phyloP scores from a whole-genome alignment of 768 basidiomycete genomes.

The Amanita rubescens region DNA sequence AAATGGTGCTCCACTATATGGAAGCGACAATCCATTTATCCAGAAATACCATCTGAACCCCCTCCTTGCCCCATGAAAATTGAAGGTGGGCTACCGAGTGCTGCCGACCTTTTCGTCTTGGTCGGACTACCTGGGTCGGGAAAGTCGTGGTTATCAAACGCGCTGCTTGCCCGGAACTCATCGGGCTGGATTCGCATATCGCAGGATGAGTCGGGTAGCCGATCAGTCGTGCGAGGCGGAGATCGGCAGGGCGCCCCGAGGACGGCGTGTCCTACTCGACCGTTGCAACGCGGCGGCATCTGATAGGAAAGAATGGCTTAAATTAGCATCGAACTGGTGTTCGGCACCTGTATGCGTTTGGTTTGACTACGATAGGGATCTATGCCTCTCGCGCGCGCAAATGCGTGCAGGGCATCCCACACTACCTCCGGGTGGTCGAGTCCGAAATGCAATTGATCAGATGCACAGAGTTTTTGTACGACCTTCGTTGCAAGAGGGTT shows the following conservation, averaged over 20 bases:
- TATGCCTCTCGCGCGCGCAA: slow-evolving; percentile 51
- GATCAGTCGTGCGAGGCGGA: slow-evolving; percentile 41
- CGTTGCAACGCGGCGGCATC: slow-evolving; percentile 43
- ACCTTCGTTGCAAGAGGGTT: slow-evolving; percentile 46
- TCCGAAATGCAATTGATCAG: slow-evolving; percentile 47
- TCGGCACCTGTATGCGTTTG: slow-evolving; percentile 39
- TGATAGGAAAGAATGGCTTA: slow-evolving; percentile 45
- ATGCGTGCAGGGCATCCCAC: slow-evolving; percentile 52
- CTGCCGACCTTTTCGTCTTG: slow-evolving; percentile 40
- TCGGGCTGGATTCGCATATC: slow-evolving; percentile 39
- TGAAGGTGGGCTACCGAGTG: slow-evolving; percentile 10
- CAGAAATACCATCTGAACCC: slow-evolving; percentile 44
- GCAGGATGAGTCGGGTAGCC: slow-evolving; percentile 49
- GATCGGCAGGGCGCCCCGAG: slow-evolving; percentile 32
- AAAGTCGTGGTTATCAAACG: slow-evolving; percentile 48
- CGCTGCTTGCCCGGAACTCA: slow-evolving; percentile 38
- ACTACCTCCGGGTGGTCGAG: slow-evolving; percentile 45
- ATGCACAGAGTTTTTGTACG: slow-evolving; percentile 39
- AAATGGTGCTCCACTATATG: slow-evolving; percentile 52
- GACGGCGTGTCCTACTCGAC: slow-evolving; percentile 42
- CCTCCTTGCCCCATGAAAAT: slow-evolving; percentile 37
- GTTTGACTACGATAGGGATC: slow-evolving; percentile 44
- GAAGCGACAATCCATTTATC: slow-evolving; percentile 47
- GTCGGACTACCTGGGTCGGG: slow-evolving; percentile 58
- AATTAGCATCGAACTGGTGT: slow-evolving; percentile 41